Evolutionary conservation across 495 filamentous ascomycete species (phyloP).

Genomic region (Hamigera avellanea): DNA sequence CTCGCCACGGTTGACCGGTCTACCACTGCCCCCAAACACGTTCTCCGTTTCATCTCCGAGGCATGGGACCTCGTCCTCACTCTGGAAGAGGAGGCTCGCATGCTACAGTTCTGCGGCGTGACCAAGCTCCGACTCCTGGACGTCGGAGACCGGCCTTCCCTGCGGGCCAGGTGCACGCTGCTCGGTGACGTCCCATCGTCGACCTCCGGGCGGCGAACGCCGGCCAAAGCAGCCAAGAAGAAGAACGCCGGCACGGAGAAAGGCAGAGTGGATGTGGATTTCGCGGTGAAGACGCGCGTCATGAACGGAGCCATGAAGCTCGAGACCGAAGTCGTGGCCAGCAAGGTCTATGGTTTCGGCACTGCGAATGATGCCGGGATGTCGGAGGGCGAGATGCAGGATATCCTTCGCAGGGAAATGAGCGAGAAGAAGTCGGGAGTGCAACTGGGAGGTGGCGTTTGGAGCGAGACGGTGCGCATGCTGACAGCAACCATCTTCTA

Average conservation of each 20-base stretch:
- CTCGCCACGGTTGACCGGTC: conserved; percentile 22
- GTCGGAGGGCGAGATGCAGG: conserved; percentile 26
- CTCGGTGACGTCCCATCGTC: conserved; percentile 9
- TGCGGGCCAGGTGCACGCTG: conserved; percentile 30
- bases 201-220: not conserved
- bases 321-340: conserved; percentile 28
- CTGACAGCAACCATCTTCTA: conserved; percentile 26
- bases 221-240: not conserved
- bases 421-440: conserved; percentile 8
- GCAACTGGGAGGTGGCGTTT: conserved; percentile 26
- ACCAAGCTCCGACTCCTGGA: conserved; percentile 28
- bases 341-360: conserved; percentile 36
- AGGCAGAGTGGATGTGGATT: conserved; percentile 30
- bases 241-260: conserved; percentile 6
- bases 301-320: conserved; percentile 20
- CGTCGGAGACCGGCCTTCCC: conserved; percentile 16
- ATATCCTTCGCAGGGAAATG: conserved; percentile 24
- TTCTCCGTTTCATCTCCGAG: conserved; percentile 26
- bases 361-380: conserved; percentile 17
- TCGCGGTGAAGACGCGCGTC: conserved; percentile 23
- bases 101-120: conserved; percentile 36
- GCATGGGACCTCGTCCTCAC: conserved; percentile 29
- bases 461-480: conserved; percentile 28
- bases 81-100: conserved; percentile 34
- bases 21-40: conserved; percentile 19